Evolutionary conservation across 305 asterid species (phyloP), one percentile per base, ranked within the genome.

Genomic region (Plantago lanceolata): DNA sequence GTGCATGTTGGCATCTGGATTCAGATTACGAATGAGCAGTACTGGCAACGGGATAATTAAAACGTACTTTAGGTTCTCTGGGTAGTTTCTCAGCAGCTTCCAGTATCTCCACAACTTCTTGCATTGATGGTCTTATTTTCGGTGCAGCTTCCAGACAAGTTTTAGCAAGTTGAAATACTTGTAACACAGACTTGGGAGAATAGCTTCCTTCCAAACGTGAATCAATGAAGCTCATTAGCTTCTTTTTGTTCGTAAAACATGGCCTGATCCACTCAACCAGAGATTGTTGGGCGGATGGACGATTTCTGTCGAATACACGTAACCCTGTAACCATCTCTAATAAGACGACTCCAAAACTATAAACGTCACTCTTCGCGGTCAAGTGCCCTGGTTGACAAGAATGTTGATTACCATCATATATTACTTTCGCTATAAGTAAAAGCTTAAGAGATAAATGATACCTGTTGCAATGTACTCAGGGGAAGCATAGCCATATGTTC

Each of bases 261-360:
- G 81, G 76, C 69, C 29, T 64, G 47, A 75, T 67, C 85, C 85
- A 80, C 0, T 37, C 45, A 48, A 66, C 60, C 40, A 77, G 62
- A 61, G 24, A 20, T 0, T 47, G 61, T 58, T 75, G 19, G 9
- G 35, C 65, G 4, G 19, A 0, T 16, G 72, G 68, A 17, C 82
- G 85, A 6, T 7, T 31, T 0, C 0, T 0, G 57, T 80, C 83
- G 0, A 60, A 0, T 40, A 40, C 67, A 20, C 73, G 66, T 24
- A 52, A 15, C 28, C 85, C 85, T n/a, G 85, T 75, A 33, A 77
- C 65, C 75, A 75, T 69, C 43, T 75, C 84, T 24, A 63, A 7
- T 45, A 75, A 48, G 13, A 78, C 68, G 19, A 74, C 79, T 0
- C 82, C 82, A 47, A 78, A 78, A 58, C 73, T 8, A n/a, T 78